phyloP scores from a whole-genome alignment of 2,329 filamentous ascomycete species.

The Leptographium procerum region DNA sequence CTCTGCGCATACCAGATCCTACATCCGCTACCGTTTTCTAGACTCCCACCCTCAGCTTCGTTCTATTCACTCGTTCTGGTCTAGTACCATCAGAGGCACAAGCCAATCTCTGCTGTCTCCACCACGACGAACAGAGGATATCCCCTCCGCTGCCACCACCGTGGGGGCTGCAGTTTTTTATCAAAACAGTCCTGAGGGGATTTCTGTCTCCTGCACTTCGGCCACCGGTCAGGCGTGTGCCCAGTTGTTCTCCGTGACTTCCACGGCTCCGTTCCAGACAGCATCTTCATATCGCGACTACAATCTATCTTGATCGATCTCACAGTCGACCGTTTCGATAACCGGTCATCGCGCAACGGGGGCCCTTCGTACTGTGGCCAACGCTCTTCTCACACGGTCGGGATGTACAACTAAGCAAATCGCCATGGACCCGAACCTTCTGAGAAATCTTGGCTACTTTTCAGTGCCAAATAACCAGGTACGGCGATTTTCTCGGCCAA shows the following conservation, averaged over 20 bases:
- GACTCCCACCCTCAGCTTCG: background rate
- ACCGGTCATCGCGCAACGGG: background rate
- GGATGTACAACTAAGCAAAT: constrained; percentile 17
- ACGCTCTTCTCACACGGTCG: constrained; percentile 5
- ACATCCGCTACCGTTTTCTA: background rate
- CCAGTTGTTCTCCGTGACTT: background rate
- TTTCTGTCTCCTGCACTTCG: background rate
- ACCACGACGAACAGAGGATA: background rate
- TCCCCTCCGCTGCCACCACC: background rate
- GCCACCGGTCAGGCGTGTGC: background rate
- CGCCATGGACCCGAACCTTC: constrained; percentile 25
- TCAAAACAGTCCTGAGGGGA: background rate
- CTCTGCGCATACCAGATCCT: background rate
- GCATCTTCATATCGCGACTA: background rate
- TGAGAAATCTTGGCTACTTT: constrained; percentile 28
- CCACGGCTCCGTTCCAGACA: background rate
- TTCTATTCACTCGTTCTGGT: background rate
- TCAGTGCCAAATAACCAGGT: constrained; percentile 27
- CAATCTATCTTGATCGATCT: background rate
- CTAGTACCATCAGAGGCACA: background rate
- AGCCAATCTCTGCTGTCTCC: constrained; percentile 2
- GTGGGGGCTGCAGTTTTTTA: background rate
- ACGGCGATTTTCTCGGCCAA: constrained; percentile 6
- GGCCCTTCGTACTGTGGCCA: background rate
- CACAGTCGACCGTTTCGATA: background rate